Conservation (phyloP, 1,139 yeast species). For the Geotrichum siamense region DNA sequence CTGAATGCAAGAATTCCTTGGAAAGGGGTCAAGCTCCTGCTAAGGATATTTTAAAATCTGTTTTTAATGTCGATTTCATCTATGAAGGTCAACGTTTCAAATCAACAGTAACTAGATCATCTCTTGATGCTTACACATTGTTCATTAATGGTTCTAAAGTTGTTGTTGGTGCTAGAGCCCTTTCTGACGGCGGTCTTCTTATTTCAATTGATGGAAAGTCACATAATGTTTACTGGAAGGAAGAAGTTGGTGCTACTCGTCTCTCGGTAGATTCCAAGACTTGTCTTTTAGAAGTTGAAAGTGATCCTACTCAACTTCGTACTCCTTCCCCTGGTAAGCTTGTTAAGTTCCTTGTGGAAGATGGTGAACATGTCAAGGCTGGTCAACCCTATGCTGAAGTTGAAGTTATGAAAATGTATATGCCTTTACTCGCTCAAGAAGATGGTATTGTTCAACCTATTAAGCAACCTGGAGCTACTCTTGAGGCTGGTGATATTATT, state of each 20-base stretch:
- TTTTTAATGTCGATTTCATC: slow-evolving; percentile 88
- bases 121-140: slow-evolving; percentile 73
- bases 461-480: slow-evolving; percentile 97
- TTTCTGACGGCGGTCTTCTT: slow-evolving; percentile 91
- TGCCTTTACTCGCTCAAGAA: slow-evolving; percentile 64
- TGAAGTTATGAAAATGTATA: slow-evolving; percentile 94
- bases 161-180: slow-evolving; percentile 75
- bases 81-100: slow-evolving; percentile 90
- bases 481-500: slow-evolving; percentile 91
- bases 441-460: slow-evolving; percentile 87
- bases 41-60: slow-evolving; percentile 69
- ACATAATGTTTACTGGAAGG: slow-evolving; percentile 95
- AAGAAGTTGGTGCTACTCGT: slow-evolving; percentile 94
- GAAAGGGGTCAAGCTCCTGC: slow-evolving; percentile 95
- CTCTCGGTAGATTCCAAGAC: slow-evolving; percentile 92
- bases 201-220: slow-evolving; percentile 87
- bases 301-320: slow-evolving; percentile 96
- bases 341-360: slow-evolving; percentile 86
- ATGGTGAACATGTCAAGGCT: slow-evolving; percentile 84
- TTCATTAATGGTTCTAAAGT: slow-evolving; percentile 90
- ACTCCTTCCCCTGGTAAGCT: slow-evolving; percentile 99
- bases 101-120: slow-evolving; percentile 91
- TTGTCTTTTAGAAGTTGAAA: slow-evolving; percentile 85
- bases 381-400: slow-evolving; percentile 98
- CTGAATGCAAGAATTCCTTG: slow-evolving; percentile 61